A percentile compares a stretch with the other conserved stretches of the same genome.
phyloP scores from a whole-genome alignment of 169 alveolate species.

The Eimeria necatrix region DNA sequence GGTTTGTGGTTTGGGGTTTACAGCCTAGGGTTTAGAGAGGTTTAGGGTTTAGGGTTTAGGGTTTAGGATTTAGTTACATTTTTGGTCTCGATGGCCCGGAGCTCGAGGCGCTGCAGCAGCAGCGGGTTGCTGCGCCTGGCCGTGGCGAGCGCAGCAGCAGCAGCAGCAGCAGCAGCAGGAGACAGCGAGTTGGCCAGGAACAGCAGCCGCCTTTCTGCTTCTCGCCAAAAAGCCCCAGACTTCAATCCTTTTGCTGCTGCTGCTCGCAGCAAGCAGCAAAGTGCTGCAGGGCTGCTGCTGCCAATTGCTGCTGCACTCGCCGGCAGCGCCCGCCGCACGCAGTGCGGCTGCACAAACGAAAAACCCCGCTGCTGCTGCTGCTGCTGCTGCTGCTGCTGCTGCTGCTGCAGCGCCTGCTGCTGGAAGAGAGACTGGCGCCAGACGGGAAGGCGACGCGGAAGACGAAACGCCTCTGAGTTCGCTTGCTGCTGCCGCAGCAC shows the following conservation, averaged over 20 bases:
- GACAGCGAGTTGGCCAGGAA: background rate
- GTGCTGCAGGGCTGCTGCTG: background rate
- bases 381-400: slow-evolving; percentile 25
- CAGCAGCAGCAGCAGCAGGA: slow-evolving; percentile 55
- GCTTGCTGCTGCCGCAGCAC: background rate
- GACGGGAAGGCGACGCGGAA: too few relatives aligned
- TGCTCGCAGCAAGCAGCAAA: background rate
- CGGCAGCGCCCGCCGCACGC: background rate
- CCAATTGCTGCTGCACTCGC: background rate
- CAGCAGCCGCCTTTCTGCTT: slow-evolving; percentile 18
- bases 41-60: slow-evolving; percentile 2
- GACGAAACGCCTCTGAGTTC: too few relatives aligned
- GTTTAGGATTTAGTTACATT: background rate
- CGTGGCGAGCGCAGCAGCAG: slow-evolving; percentile 37
- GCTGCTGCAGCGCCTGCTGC: slow-evolving; percentile 45
- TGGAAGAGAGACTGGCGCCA: background rate
- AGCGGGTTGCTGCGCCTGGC: background rate
- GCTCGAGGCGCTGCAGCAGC: background rate
- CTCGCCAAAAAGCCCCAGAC: slow-evolving; percentile 31
- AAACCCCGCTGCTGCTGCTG: background rate
- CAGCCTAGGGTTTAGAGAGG: too few relatives aligned
- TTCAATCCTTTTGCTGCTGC: background rate
- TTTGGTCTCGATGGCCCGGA: background rate
- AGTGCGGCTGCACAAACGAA: background rate
- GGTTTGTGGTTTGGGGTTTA: too few relatives aligned